Evolutionary conservation across 2,329 filamentous ascomycete genomes (phyloP).

Genomic region (Cordyceps javanica): DNA sequence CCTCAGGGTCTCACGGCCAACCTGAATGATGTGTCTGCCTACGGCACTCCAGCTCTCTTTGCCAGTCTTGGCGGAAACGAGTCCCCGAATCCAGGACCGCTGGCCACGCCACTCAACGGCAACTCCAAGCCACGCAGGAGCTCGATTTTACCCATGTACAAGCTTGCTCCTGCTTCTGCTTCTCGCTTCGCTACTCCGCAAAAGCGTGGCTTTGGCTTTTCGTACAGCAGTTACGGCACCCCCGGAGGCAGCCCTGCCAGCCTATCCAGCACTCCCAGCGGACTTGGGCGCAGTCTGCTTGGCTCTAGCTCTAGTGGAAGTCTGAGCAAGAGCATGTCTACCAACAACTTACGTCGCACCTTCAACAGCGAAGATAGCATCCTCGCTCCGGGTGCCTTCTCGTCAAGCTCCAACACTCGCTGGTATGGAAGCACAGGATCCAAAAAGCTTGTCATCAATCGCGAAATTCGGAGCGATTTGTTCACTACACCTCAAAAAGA

Average conservation of each 20-base stretch:
- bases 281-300: constrained; percentile 58
- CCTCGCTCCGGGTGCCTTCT: constrained; percentile 78
- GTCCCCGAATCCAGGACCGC: constrained; percentile 70
- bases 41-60: constrained; percentile 84
- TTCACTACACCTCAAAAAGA: constrained; percentile 56
- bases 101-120: constrained; percentile 81
- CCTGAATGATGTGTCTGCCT: constrained; percentile 78
- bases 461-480: constrained; percentile 69
- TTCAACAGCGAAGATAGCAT: constrained; percentile 83
- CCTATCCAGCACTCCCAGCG: constrained; percentile 60
- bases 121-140: constrained; percentile 69
- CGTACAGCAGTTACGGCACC: constrained; percentile 85
- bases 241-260: constrained; percentile 65
- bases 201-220: constrained; percentile 84
- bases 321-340: constrained; percentile 81
- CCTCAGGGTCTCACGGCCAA: constrained; percentile 69
- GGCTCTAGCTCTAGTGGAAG: constrained; percentile 62
- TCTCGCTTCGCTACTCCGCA: constrained; percentile 78
- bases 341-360: constrained; percentile 75
- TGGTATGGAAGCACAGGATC: constrained; percentile 63
- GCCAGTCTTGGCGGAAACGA: constrained; percentile 60
- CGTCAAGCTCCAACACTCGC: constrained; percentile 57
- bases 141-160: constrained; percentile 78
- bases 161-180: constrained; percentile 74
- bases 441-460: constrained; percentile 90